Base-by-base conservation (phyloP, 2,329 filamentous ascomycete species). In the Cytospora chrysosperma region DNA sequence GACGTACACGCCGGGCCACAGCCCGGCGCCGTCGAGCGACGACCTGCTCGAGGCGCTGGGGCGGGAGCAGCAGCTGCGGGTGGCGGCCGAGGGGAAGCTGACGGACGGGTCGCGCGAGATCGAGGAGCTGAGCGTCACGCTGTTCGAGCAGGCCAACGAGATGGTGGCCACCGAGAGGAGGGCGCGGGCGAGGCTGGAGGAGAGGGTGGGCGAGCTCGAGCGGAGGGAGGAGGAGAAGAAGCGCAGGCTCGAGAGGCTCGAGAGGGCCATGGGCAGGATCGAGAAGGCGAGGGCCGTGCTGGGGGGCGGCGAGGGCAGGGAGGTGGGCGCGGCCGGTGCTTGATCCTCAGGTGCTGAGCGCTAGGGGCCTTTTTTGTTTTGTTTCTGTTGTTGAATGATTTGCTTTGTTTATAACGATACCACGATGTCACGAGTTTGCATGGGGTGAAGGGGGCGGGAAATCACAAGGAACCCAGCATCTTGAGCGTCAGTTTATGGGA, bases 131-230 rank as follows among this genome's bases (percentile, higher is more conserved):
- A 91, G 85, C 71, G 88, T 85, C 24, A 84, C 83, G 57, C 78
- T 95, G 60, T 95, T 95, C 74, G 87, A 91, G 77, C 88, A 93
- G 78, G 91, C 91, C 58, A 95, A 95, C 74, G 87, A 93, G 76
- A 95, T 95, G 91, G 91, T 95, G 24, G 90, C 91, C 2, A 81
- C 83, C 21, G 91, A 95, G 79, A 80, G 91, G 51, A 83, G 86
- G 62, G 89, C 88, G 37, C 79, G 90, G 64, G 89, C 89, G 7
- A 85, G 82, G 71, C 80, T 95, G 27, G 89, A 93, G 76, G 86
- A 89, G 73, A 79, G 89, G 47, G 83, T 95, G 9, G 83, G 80
- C 64, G 80, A 87, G 70, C 76, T 95, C 26, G 90, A 93, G 77
- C 78, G 81, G 69, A 79, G 90, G 65, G 91, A 94, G 64, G 76